Evolutionary conservation across 108 stramenopile genomes (phyloP).

Genomic region (Chaetoceros tenuissimus): DNA sequence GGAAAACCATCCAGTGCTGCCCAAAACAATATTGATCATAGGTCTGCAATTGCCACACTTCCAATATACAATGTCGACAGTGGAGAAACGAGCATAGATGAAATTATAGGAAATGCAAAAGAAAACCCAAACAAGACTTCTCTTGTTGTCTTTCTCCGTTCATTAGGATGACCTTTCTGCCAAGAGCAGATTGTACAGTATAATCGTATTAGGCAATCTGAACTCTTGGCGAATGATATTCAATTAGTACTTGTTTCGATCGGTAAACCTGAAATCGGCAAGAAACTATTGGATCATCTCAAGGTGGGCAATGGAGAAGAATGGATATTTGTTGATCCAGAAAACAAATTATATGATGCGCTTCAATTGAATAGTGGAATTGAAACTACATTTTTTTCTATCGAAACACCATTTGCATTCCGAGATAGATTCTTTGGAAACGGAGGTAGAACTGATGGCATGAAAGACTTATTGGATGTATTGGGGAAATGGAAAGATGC

Average conservation of each 20-base stretch:
- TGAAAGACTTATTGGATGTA: slow-evolving; percentile 43
- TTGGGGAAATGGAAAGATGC: slow-evolving; percentile 70
- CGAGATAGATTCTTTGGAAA: slow-evolving; percentile 29
- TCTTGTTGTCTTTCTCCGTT: slow-evolving; percentile 50
- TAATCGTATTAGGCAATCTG: slow-evolving; percentile 23
- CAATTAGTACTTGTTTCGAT: slow-evolving; percentile 50
- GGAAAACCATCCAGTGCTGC: slow-evolving; percentile 36
- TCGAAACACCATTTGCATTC: slow-evolving; percentile 54
- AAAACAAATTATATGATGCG: slow-evolving; percentile 44
- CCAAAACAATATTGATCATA: slow-evolving; percentile 19
- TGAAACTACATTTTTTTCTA: slow-evolving; percentile 45
- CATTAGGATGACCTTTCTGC: slow-evolving; percentile 78
- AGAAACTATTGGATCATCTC: slow-evolving; percentile 46
- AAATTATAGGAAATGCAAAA: slow-evolving; percentile 13
- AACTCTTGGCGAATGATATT: slow-evolving; percentile 40
- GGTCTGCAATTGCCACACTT: slow-evolving; percentile 24
- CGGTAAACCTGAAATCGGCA: slow-evolving; percentile 52
- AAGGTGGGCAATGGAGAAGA: slow-evolving; percentile 29
- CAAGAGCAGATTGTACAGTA: slow-evolving; percentile 78
- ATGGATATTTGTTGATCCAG: slow-evolving; percentile 57
- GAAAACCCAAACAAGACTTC: slow-evolving; percentile 19
- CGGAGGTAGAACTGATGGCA: slow-evolving; percentile 16
- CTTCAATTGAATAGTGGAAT: slow-evolving; percentile 50
- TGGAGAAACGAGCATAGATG: slow-evolving; percentile 16
- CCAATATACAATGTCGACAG: slow-evolving; percentile 31